phyloP scores from a whole-genome alignment of 208 protist species.

The Leishmania arabica region DNA sequence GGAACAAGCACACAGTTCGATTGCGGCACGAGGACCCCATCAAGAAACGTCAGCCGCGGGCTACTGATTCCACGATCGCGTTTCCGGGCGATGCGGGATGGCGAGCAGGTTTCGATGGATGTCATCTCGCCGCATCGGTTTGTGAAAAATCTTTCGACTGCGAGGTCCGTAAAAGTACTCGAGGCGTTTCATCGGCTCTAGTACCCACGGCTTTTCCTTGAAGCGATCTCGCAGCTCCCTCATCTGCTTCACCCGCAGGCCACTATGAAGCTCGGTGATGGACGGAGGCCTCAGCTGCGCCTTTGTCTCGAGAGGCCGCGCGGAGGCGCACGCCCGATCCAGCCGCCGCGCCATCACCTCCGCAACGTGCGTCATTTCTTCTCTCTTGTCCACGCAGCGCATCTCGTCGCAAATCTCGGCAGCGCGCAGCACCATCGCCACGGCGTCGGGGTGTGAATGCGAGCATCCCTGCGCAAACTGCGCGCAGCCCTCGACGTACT shows the following conservation, averaged over 20 bases:
- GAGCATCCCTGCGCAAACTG: slow-evolving; percentile 76
- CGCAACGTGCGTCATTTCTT: slow-evolving; percentile 83
- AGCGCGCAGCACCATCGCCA: slow-evolving; percentile 73
- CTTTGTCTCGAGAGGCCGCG: slow-evolving; percentile 50
- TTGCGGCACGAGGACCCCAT: neutral
- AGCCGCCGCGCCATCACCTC: slow-evolving; percentile 70
- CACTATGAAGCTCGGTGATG: slow-evolving; percentile 38
- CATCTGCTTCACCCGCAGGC: slow-evolving; percentile 32
- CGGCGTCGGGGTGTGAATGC: slow-evolving; percentile 85
- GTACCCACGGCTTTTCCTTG: slow-evolving; percentile 46
- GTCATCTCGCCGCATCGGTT: slow-evolving; percentile 43
- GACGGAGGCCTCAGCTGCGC: slow-evolving; percentile 40
- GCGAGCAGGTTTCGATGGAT: slow-evolving; percentile 21
- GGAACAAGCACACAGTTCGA: neutral
- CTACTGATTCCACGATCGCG: slow-evolving; percentile 17
- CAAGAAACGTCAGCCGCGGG: neutral
- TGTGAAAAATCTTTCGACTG: slow-evolving; percentile 46
- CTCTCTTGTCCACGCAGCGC: slow-evolving; percentile 78
- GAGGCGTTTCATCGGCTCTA: slow-evolving; percentile 35
- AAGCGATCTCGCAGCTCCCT: slow-evolving; percentile 57
- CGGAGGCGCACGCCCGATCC: slow-evolving; percentile 76
- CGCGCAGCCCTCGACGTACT: slow-evolving; percentile 81
- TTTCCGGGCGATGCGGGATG: slow-evolving; percentile 30
- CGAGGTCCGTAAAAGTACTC: slow-evolving; percentile 62
- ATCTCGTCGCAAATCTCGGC: slow-evolving; percentile 91